Evolutionary conservation across 2,329 filamentous ascomycete genomes (phyloP), one percentile per base, ranked within the genome.

Genomic region (Cordyceps javanica): DNA sequence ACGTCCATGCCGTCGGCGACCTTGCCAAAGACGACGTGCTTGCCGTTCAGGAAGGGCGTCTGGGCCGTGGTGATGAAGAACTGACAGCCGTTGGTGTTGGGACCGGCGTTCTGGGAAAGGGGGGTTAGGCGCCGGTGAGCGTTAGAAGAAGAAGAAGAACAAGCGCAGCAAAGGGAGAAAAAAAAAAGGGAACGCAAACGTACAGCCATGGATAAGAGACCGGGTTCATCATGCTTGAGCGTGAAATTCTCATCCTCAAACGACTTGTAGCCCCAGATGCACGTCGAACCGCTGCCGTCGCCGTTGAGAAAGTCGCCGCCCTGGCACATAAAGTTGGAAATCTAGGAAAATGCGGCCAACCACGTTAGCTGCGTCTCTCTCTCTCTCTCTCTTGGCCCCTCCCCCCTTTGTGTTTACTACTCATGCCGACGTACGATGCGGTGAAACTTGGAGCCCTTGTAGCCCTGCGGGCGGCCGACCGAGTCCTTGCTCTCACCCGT

Each of bases 241-340:
- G 70, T 77, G 69, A 97, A 97, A 70, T 94, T 95, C 76, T 99
- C 94, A 69, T 99, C 94, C 5, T 86, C 83, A 68, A 97, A 97
- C 46, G 85, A 82, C 65, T 88, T 86, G 52, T 84, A 87, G 58
- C 91, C 91, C 76, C 95, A 97, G 71, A 97, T 96, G 64, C 83
- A 89, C 11, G 87, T 88, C 48, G 87, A 91, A 9, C 94, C 94
- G 1, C 90, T 95, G 53, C 94, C 94, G 72, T 97, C 90, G 54
- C 91, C 90, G 67, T 96, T 91, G 61, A 96, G 77, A 72, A 97
- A 97, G 73, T 99, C 94, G 55, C 94, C 94, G 46, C 93, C 93
- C 73, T 99, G 94, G 67, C 94, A 89, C 93, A 97, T 97, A 76
- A 97, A 97, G 67, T 90, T 89, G 74, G 89, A 90, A 71, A 97